phyloP scores from a whole-genome alignment of 208 protist genomes.

The Leishmania major region DNA sequence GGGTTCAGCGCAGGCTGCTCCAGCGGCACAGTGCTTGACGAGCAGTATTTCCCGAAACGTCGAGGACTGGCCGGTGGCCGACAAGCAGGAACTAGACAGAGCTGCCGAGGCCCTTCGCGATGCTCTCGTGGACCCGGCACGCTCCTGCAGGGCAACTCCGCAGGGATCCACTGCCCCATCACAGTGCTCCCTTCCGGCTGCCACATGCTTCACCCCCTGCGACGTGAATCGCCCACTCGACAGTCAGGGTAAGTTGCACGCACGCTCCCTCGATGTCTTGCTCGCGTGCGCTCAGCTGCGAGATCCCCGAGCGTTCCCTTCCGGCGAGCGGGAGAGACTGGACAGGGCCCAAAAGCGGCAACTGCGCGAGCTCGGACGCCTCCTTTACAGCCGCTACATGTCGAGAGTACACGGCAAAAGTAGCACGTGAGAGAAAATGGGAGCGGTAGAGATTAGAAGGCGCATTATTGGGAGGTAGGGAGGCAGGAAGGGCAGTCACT shows the following conservation, averaged over 20 bases:
- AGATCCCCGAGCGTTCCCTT: constrained; percentile 25
- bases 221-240: constrained; percentile 11
- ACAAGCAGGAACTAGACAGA: background rate
- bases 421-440: background rate
- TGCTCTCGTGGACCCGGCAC: background rate
- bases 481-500: background rate
- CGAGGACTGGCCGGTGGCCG: background rate
- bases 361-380: constrained; percentile 46
- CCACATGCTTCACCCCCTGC: background rate
- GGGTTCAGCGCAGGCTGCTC: background rate
- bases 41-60: background rate
- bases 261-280: constrained; percentile 41
- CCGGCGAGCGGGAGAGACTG: constrained; percentile 30
- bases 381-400: constrained; percentile 41
- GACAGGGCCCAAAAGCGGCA: constrained; percentile 40
- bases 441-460: background rate
- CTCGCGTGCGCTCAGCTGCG: constrained; percentile 55
- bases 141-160: background rate
- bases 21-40: background rate
- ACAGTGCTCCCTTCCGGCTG: background rate
- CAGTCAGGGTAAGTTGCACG: background rate
- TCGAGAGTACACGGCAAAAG: constrained; percentile 6
- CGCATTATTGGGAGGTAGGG: background rate
- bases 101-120: constrained; percentile 12
- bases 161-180: background rate